These are phyloP conservation scores for Hypoxylon rubiginosum DNA, from an alignment of 2,329 filamentous ascomycete genomes.

Conservation along the genomic window DNA sequence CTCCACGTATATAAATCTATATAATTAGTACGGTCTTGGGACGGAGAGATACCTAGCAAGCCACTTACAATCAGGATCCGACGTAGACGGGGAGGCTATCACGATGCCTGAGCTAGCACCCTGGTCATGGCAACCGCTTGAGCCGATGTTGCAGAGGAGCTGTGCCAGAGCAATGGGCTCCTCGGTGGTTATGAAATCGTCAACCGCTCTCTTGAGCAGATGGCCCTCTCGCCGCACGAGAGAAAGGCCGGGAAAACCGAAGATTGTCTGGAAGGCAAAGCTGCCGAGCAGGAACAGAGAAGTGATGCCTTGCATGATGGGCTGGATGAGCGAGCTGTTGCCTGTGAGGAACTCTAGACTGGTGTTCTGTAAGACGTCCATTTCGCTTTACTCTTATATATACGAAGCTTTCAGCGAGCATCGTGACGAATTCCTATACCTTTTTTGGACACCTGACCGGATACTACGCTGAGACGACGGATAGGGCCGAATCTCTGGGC, in stretches of 20 bases:
- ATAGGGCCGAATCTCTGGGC: constrained; percentile 43
- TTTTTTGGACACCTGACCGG: constrained; percentile 38
- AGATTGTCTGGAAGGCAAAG: constrained; percentile 64
- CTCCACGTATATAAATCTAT: constrained; percentile 85
- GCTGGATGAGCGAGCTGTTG: constrained; percentile 51
- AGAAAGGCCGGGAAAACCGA: constrained; percentile 60
- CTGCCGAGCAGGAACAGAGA: constrained; percentile 65
- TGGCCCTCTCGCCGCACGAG: constrained; percentile 51
- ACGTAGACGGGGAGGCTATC: constrained; percentile 68
- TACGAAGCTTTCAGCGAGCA: constrained; percentile 33
- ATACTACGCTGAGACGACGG: constrained; percentile 25
- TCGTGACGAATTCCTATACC: constrained; percentile 35
- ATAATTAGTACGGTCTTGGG: constrained; percentile 28
- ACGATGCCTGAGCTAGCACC: constrained; percentile 66
- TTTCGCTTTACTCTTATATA: constrained; percentile 40
- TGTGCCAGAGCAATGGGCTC: constrained; percentile 64
- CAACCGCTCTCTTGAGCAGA: constrained; percentile 63
- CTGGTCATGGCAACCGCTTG: constrained; percentile 63
- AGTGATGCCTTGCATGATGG: constrained; percentile 65
- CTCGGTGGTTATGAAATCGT: constrained; percentile 67
- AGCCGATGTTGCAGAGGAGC: constrained; percentile 72
- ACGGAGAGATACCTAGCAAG: constrained; percentile 3
- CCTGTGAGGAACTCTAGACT: constrained; percentile 38
- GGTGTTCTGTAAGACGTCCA: constrained; percentile 44
- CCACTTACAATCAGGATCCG: constrained; percentile 67